phyloP scores from a whole-genome alignment of 257 asterid genomes.

The Solanum ossicruentum region DNA sequence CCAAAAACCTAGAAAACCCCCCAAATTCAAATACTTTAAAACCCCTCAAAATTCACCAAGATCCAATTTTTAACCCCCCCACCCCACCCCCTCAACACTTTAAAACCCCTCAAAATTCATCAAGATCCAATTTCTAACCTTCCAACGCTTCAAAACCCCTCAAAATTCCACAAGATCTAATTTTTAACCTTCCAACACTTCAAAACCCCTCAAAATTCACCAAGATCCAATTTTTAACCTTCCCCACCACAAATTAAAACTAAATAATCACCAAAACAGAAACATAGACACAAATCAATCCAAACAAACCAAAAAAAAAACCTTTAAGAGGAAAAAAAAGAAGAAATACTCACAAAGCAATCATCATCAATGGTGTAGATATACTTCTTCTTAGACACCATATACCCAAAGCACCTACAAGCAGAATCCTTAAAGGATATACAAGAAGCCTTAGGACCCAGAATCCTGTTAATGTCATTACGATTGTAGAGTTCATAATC shows the following conservation, averaged over 20 bases:
- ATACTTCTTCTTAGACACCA: constrained; percentile 87
- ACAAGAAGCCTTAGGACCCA: constrained; percentile 78
- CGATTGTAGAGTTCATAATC: constrained; percentile 68
- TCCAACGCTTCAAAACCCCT: background rate
- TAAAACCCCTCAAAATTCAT: background rate
- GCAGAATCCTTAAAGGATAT: constrained; percentile 77
- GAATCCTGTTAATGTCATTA: constrained; percentile 62
- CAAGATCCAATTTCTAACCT: background rate
- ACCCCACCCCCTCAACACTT: background rate
- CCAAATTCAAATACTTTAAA: background rate
- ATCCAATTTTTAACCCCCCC: background rate
- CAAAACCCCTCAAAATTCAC: background rate
- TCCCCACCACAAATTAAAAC: background rate
- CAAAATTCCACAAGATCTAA: background rate
- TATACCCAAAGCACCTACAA: constrained; percentile 65
- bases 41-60: background rate
- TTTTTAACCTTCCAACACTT: background rate
- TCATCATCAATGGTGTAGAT: constrained; percentile 74
- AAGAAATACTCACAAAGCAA: constrained; percentile 50
- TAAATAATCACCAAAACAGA: background rate
- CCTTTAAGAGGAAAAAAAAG: background rate
- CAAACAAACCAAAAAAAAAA: background rate
- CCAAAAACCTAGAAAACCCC: background rate
- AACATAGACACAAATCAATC: background rate
- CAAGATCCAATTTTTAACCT: background rate